Evolutionary conservation across 441 rosid species (phyloP), one percentile per base, ranked within the genome.

Genomic region (Euphorbia schlechtendalii): DNA sequence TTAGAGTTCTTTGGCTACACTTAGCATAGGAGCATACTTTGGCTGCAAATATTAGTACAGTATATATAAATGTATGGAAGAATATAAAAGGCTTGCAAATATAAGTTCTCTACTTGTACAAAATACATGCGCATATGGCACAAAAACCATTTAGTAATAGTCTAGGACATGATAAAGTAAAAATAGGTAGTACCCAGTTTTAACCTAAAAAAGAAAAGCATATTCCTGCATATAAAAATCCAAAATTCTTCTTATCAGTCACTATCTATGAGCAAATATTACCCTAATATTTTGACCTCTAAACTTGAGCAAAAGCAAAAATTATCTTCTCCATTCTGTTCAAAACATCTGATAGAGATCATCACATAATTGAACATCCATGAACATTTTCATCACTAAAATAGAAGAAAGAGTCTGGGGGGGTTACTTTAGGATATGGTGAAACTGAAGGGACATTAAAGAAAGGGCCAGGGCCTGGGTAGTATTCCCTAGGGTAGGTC

Each of bases 321-420:
- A 22, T 9, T 17, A 14, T 25, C 27, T 17, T 1, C 15, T 25
- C 3, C 32, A 12, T 1, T 22, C 14, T n/a, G 20, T 15, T 4
- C 7, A 11, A 22, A 30, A 15, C n/a, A 28, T 22, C 28, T 30
- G 41, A 36, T 40, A 13, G 9, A 36, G 9, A 36, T 36, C 10
- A 49, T 76, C 74, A 76, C 70, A 73, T 70, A 30, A 76, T 64
- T 0, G 58, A 66, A 56, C 80, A 76, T 12, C 74, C 63, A 41
- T 67, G 46, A 20, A 61, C 72, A 61, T 76, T 76, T 48, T 76
- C 77, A n/a, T 73, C 80, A 10, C 80, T 76, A 55, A 76, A 76
- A 45, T 69, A 70, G 64, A 55, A 24, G 20, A 76, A 45, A 32
- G 74, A 54, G n/a, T 69, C 72, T 8, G 57, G 0, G 38, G 61